These are phyloP conservation scores for Stagonosporopsis chrysanthemi DNA, from an alignment of 2,329 filamentous ascomycete species.

Conservation along the genomic window DNA sequence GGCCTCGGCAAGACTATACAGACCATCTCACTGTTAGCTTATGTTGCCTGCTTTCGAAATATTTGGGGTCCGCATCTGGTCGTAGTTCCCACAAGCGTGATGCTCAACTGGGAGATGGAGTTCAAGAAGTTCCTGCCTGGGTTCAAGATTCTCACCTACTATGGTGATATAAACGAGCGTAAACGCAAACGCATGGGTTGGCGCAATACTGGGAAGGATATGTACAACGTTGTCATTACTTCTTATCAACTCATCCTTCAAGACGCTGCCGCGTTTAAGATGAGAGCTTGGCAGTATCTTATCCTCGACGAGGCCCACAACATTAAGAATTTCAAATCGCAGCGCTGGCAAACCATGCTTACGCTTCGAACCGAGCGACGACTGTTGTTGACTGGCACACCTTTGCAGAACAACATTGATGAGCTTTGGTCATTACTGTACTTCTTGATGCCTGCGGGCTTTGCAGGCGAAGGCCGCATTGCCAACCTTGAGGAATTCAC, in stretches of 20 bases:
- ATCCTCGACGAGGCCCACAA: conserved; percentile 98
- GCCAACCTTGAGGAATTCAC: conserved; percentile 96
- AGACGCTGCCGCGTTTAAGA: conserved; percentile 92
- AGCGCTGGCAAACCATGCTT: conserved; percentile 93
- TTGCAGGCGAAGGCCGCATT: conserved; percentile 86
- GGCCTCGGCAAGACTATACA: conserved; percentile 98
- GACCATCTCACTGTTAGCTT: conserved; percentile 91
- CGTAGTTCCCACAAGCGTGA: conserved; percentile 96
- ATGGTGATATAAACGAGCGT: conserved; percentile 90
- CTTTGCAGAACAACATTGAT: conserved; percentile 94
- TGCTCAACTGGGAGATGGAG: conserved; percentile 99
- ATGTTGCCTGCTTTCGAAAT: conserved; percentile 87
- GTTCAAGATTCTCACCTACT: conserved; percentile 98
- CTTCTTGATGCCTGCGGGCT: conserved; percentile 90
- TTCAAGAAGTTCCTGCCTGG: conserved; percentile 99
- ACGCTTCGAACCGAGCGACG: conserved; percentile 91
- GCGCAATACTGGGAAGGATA: conserved; percentile 77
- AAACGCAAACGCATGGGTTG: conserved; percentile 90
- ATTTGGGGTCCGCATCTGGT: conserved; percentile 97
- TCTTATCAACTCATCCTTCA: conserved; percentile 96
- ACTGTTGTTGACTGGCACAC: conserved; percentile 89
- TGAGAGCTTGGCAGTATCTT: conserved; percentile 95
- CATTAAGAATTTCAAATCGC: conserved; percentile 99
- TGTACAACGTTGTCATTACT: conserved; percentile 97
- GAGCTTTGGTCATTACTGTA: conserved; percentile 97